These are phyloP conservation scores for Colletotrichum musicola DNA, from an alignment of 2,329 filamentous ascomycete species.

Conservation along the genomic window DNA sequence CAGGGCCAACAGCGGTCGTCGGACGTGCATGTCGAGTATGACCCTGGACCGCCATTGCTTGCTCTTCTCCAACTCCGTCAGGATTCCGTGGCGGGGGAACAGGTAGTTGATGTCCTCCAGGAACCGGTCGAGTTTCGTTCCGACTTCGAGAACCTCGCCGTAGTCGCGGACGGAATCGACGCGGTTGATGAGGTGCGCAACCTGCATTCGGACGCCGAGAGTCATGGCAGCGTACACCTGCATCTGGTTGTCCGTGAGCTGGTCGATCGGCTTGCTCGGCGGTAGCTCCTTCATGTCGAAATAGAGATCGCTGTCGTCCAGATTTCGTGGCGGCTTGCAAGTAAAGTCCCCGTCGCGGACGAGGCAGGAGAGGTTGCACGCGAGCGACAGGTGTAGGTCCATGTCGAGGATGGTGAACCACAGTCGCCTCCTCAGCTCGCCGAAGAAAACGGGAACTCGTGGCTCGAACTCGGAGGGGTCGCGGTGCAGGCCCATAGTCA, in stretches of 20 bases:
- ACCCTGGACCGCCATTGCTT: conserved; percentile 65
- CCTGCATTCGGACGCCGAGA: conserved; percentile 61
- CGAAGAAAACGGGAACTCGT: conserved; percentile 62
- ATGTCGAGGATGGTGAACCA: conserved; percentile 70
- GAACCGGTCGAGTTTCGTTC: conserved; percentile 64
- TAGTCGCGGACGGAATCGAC: conserved; percentile 67
- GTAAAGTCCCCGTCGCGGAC: conserved; percentile 67
- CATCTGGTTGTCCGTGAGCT: conserved; percentile 65
- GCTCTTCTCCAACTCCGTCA: conserved; percentile 58
- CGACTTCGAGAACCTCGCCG: conserved; percentile 65
- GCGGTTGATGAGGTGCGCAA: conserved; percentile 63
- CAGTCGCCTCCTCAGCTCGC: conserved; percentile 66
- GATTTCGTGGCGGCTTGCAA: conserved; percentile 64
- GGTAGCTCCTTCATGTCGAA: conserved; percentile 63
- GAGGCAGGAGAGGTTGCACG: conserved; percentile 64
- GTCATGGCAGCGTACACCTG: conserved; percentile 67
- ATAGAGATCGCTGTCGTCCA: conserved; percentile 64
- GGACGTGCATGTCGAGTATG: conserved; percentile 66
- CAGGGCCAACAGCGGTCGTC: conserved; percentile 63
- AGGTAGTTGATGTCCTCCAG: conserved; percentile 68
- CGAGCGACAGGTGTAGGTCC: conserved; percentile 67
- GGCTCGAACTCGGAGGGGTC: conserved; percentile 67
- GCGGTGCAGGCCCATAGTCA: conserved; percentile 70
- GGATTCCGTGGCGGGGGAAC: conserved; percentile 59
- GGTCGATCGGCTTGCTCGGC: conserved; percentile 62